These are phyloP conservation scores for Yamadazyma sp. DNA, from an alignment of 805 yeast species.

Conservation along the genomic window DNA sequence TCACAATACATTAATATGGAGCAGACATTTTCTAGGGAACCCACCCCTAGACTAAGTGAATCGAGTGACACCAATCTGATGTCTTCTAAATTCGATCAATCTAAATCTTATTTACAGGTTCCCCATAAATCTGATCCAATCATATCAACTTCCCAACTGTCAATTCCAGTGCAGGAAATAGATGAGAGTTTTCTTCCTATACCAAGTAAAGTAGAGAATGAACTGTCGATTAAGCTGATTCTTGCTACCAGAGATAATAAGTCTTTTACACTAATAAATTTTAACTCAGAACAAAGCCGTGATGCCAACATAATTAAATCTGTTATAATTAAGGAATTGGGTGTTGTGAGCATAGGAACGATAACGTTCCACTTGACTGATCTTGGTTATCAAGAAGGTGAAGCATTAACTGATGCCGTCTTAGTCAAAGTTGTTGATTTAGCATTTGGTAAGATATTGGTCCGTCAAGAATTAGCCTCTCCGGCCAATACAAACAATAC, in stretches of 20 bases:
- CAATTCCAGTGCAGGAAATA: too few species aligned
- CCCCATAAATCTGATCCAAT: too few species aligned
- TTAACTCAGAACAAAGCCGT: constrained; percentile 14
- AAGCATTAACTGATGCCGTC: constrained; percentile 46
- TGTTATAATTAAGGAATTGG: constrained; percentile 35
- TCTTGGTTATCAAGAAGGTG: constrained; percentile 58
- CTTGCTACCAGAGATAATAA: constrained; percentile 65
- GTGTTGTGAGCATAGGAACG: constrained; percentile 27
- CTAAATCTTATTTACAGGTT: too few species aligned
- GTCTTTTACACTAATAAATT: constrained; percentile 47
- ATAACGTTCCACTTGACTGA: constrained; percentile 63
- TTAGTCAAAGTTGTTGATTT: constrained; percentile 31
- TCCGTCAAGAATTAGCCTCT: constrained; percentile 31
- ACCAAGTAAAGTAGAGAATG: constrained; percentile 5
- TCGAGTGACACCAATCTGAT: not conserved
- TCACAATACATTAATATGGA: constrained; percentile 13
- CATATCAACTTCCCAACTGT: too few species aligned
- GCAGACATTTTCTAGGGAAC: constrained; percentile 4
- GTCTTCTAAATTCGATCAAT: too few species aligned
- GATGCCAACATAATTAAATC: constrained; percentile 37
- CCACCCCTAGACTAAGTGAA: constrained; percentile 2
- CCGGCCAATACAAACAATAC: constrained; percentile 30
- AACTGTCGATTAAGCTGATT: constrained; percentile 26
- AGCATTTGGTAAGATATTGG: constrained; percentile 31
- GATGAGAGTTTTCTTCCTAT: constrained; percentile 25